Percentiles rank a stretch among this genome's conserved stretches.
These are phyloP conservation scores for Talaromyces ruber DNA, from an alignment of 495 filamentous ascomycete species.

Conservation along the genomic window DNA sequence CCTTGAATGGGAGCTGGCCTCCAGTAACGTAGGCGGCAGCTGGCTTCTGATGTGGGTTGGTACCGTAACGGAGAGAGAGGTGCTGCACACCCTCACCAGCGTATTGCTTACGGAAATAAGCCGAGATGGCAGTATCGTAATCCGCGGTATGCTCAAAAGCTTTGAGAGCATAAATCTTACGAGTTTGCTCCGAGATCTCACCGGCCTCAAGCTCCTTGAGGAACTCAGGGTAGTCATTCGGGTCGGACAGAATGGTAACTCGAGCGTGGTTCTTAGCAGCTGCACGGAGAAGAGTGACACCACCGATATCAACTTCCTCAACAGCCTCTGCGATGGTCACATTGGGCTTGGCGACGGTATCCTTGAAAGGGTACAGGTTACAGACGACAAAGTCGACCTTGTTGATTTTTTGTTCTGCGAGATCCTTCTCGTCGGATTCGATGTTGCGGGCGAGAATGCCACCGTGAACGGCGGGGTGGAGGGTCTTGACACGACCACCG, in stretches of 20 bases:
- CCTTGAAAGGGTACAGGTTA: conserved; percentile 98
- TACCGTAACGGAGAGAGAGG: conserved; percentile 81
- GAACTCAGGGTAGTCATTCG: conserved; percentile 88
- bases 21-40: conserved; percentile 72
- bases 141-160: conserved; percentile 98
- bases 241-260: conserved; percentile 92
- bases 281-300: conserved; percentile 90
- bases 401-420: conserved; percentile 91
- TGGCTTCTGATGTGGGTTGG: conserved; percentile 96
- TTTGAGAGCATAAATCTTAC: conserved; percentile 86
- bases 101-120: conserved; percentile 96
- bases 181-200: conserved; percentile 71
- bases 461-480: conserved; percentile 91
- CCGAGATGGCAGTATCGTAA: conserved; percentile 88
- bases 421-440: conserved; percentile 88
- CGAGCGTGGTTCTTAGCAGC: conserved; percentile 96
- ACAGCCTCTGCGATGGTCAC: conserved; percentile 94
- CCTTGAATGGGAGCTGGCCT: conserved; percentile 83
- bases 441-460: conserved; percentile 89
- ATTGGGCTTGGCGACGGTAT: conserved; percentile 91
- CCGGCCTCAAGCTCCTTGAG: conserved; percentile 80
- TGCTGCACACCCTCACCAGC: conserved; percentile 78
- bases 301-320: conserved; percentile 97
- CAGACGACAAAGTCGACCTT: conserved; percentile 98
- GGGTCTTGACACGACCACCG: conserved; percentile 89